A percentile compares a stretch with the other conserved stretches of the same genome.
Conservation (phyloP, 192 early-diverging fungal genomes). For the Coemansia aciculifera region DNA sequence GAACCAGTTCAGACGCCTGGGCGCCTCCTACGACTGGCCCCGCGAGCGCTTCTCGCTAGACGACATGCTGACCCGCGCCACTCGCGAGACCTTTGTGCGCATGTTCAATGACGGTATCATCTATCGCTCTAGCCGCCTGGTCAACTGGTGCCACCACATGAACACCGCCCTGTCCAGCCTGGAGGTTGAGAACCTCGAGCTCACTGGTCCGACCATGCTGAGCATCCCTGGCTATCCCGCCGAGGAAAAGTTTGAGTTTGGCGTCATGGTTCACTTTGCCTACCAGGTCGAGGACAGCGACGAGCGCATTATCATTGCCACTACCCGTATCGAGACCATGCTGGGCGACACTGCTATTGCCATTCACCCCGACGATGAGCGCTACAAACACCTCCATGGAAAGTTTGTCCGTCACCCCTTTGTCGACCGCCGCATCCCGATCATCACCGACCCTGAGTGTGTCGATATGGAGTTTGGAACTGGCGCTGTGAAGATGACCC, state of each 20-base stretch:
- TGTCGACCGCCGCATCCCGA: conserved; percentile 84
- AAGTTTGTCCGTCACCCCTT: conserved; percentile 95
- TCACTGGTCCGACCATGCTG: conserved; percentile 82
- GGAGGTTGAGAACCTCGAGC: conserved; percentile 91
- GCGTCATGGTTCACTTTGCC: conserved; percentile 92
- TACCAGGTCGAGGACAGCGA: conserved; percentile 85
- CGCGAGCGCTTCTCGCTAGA: conserved; percentile 94
- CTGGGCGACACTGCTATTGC: conserved; percentile 97
- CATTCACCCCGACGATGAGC: conserved; percentile 87
- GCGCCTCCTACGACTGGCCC: conserved; percentile 92
- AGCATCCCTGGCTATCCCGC: conserved; percentile 89
- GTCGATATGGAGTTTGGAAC: conserved; percentile 95
- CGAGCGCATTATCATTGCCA: conserved; percentile 93
- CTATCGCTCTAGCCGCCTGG: conserved; percentile 93
- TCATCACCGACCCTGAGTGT: conserved; percentile 80
- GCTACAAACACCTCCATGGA: conserved; percentile 94
- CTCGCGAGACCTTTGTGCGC: conserved; percentile 91
- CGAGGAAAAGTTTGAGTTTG: conserved; percentile 97
- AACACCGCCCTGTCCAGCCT: conserved; percentile 96
- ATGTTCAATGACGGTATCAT: conserved; percentile 94
- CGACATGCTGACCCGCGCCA: conserved; percentile 76
- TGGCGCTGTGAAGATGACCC: conserved; percentile 99
- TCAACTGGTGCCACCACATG: conserved; percentile 97
- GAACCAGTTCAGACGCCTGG: conserved; percentile 85
- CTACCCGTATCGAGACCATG: conserved; percentile 99